Conservation (phyloP, 768 basidiomycete genomes). For the Hortiboletus campestris region DNA sequence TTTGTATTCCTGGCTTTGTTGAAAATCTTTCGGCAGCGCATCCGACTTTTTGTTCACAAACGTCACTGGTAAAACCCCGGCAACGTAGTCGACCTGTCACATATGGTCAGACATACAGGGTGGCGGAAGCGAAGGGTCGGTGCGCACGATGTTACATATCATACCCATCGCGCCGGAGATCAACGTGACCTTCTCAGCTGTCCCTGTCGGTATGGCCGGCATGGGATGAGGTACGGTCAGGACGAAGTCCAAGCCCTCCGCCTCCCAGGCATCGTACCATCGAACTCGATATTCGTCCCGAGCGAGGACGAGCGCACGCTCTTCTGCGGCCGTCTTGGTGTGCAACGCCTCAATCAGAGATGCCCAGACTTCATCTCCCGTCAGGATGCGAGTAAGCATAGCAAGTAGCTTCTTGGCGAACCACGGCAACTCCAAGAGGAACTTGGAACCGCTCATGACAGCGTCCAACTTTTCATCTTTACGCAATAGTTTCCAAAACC, state of each 20-base stretch:
- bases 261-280: constrained; percentile 41
- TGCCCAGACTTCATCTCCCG: constrained; percentile 27
- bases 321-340: constrained; percentile 26
- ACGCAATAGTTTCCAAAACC: constrained; percentile 36
- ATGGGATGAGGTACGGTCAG: constrained; percentile 39
- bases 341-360: constrained; percentile 37
- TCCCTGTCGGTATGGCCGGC: constrained; percentile 38
- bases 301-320: constrained; percentile 28
- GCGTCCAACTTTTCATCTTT: constrained; percentile 37
- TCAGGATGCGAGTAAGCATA: constrained; percentile 33
- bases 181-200: constrained; percentile 35
- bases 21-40: constrained; percentile 33
- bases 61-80: constrained; percentile 60
- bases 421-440: constrained; percentile 26
- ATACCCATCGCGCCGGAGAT: constrained; percentile 34
- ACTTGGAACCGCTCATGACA: constrained; percentile 24
- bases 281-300: constrained; percentile 22
- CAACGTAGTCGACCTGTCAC: constrained; percentile 50
- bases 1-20: constrained; percentile 21
- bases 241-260: constrained; percentile 40
- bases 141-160: constrained; percentile 45
- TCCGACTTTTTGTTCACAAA: constrained; percentile 48
- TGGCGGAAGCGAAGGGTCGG: neutral
- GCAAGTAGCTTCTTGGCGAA: constrained; percentile 46
- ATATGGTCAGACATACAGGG: neutral